Conservation (phyloP, 352 stramenopile genomes). For the Pythium aphanidermatum region DNA sequence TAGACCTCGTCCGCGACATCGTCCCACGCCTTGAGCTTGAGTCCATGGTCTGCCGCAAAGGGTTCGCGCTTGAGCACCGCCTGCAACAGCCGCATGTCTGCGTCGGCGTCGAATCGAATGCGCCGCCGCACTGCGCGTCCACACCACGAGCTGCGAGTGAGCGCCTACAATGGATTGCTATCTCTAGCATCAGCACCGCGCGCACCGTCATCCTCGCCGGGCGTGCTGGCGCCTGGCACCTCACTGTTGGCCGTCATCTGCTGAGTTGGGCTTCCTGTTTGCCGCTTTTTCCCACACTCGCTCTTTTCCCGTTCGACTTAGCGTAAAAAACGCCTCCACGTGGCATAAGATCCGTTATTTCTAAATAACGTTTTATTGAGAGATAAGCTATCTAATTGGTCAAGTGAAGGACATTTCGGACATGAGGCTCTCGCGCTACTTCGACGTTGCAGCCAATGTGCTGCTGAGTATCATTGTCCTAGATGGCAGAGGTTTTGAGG, state of each 20-base stretch:
- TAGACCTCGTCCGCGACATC: constrained; percentile 35
- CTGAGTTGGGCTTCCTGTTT: neutral
- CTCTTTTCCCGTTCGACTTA: no score
- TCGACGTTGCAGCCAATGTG: no score
- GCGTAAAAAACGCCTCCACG: no score
- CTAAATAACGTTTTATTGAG: constrained; percentile 29
- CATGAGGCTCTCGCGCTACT: no score
- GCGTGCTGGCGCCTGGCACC: neutral
- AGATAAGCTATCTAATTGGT: no score
- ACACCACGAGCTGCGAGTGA: neutral
- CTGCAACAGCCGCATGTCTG: constrained; percentile 36
- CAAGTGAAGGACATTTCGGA: no score
- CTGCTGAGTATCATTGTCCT: no score
- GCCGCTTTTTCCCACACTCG: neutral
- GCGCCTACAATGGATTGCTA: neutral
- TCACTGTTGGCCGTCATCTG: constrained; percentile 1
- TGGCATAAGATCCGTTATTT: no score
- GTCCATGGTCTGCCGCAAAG: constrained; percentile 38
- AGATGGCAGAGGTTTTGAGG: constrained; percentile 5
- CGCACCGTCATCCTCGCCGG: constrained; percentile 16
- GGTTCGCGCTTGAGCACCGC: constrained; percentile 35
- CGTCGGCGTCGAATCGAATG: constrained; percentile 32
- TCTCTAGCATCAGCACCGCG: neutral
- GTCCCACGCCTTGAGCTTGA: constrained; percentile 47
- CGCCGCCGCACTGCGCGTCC: constrained; percentile 17